A percentile compares a stretch with the other conserved stretches of the same genome.
Conservation (phyloP, 495 filamentous ascomycete genomes). For the Glarea lozoyensis region DNA sequence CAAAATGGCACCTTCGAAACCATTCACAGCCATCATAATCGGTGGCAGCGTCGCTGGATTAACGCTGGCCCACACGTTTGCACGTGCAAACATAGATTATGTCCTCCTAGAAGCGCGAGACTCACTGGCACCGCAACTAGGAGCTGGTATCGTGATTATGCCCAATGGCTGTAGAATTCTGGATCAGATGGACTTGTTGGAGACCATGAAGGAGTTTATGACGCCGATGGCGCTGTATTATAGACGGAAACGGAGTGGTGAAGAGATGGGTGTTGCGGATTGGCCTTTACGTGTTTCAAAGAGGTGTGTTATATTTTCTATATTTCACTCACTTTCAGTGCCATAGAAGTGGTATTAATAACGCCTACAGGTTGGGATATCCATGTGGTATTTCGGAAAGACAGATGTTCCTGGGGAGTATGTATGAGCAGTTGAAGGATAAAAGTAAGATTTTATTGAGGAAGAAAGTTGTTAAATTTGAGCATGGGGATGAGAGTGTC, state of each 20-base stretch:
- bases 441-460: slow-evolving; percentile 27
- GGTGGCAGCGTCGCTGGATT: slow-evolving; percentile 23
- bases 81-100: slow-evolving; percentile 19
- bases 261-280: slow-evolving; percentile 4
- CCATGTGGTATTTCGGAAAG: slow-evolving; percentile 24
- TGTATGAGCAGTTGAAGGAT: slow-evolving; percentile 27
- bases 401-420: slow-evolving; percentile 21
- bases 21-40: slow-evolving; percentile 24
- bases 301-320: slow-evolving; percentile 21
- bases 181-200: slow-evolving; percentile 31
- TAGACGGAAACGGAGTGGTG: slow-evolving; percentile 11
- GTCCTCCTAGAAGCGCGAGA: slow-evolving; percentile 20
- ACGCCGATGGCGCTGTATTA: slow-evolving; percentile 12
- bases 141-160: slow-evolving; percentile 23
- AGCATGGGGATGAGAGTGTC: slow-evolving; percentile 19
- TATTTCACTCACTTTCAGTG: background rate
- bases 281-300: slow-evolving; percentile 7
- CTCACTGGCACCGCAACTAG: slow-evolving; percentile 18
- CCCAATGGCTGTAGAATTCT: slow-evolving; percentile 23
- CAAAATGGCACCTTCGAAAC: too few relatives aligned
- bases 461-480: slow-evolving; percentile 25
- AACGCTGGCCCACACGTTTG: slow-evolving; percentile 21
- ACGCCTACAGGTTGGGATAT: slow-evolving; percentile 20
- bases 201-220: slow-evolving; percentile 17
- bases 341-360: slow-evolving; percentile 1